Evolutionary conservation across 805 yeast species (phyloP), one percentile per base, ranked within the genome.

Genomic region (Metschnikowia lachancei): DNA sequence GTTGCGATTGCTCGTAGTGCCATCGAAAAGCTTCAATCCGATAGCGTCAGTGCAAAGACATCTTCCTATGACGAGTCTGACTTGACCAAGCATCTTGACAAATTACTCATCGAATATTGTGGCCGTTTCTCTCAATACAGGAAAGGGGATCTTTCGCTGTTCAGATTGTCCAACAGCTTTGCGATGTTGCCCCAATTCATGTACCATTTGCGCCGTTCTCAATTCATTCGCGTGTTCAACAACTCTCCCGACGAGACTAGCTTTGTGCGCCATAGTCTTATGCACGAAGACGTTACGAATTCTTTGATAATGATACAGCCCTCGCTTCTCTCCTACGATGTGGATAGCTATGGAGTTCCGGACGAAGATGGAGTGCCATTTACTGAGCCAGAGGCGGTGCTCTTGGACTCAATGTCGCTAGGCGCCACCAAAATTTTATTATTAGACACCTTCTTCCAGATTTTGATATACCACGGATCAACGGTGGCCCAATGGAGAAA

Each of bases 161-260:
- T 83, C 55, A 60, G 77, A 41, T 64, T 83, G 19, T 68, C 81
- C 3, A 66, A 72, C 11, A 66, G 68, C 30, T 74, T 78, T 56
- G 74, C 80, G 24, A 62, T 81, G 57, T 75, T 80, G 48, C 88
- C 89, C 7, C 87, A 82, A 59, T 83, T 82, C 62, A 69, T 83
- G 65, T 83, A 78, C 62, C 84, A 83, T 60, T 71, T 83, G 60
- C 70, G 87, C 62, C 73, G 89, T 55, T 81, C 87, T 1, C 82
- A 76, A 43, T 81, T 83, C 57, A 70, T 83, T 31, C 82, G 80
- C 55, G 81, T 83, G 16, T 83, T 83, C 66, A 81, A 81, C 58
- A 80, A 78, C 54, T 82, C 87, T 1, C 89, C 89, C 0, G 89
- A 83, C 65, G 89, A 83, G 62, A 81, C 89, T 5, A 74, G 81